Base-by-base conservation (phyloP, 495 filamentous ascomycete genomes). In the Hypomontagnella monticulosa region DNA sequence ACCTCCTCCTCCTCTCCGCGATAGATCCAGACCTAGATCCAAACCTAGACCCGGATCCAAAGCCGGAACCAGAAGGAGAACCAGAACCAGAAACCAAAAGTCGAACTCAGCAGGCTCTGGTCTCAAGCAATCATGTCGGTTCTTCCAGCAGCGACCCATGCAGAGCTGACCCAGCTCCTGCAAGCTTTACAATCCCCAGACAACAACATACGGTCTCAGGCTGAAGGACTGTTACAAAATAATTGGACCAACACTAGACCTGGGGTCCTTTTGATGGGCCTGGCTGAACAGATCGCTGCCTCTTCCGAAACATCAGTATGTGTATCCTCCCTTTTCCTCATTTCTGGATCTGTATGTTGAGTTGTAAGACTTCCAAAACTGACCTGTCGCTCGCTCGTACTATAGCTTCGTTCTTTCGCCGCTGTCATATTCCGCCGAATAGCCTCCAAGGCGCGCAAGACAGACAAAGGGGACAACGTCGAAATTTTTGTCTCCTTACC, bases 391-490 rank as follows among this genome's bases (percentile, higher is more conserved):
- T 6, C 32, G 38, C 56, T 11, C 19, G 47, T 19, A 19, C 4
- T 43, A 14, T 61, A 73, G 70, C 56, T 63, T 27, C 90, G 95
- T 63, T 88, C 93, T 38, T 98, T 96, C 73, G 87, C 94, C 16
- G 91, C 95, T 38, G 93, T 99, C 23, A 88, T 99, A 57, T 97
- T 99, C 78, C 89, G 96, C 67, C 87, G 93, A 73, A 96, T 97
- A 75, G 86, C 96, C 11, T 91, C 89, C 57, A 96, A 93, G 76
- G 88, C 91, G 36, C 86, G 88, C 53, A 97, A 97, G 79, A 84
- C 87, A 34, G 82, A 83, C 19, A 84, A 83, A n/a, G 85, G 86
- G 41, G 86, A 91, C 34, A 87, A 84, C 53, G 86, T 85, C 61
- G 96, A 98, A 73, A 82, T 93, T 30, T 99, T 97, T 74, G 81